These are phyloP conservation scores for Calonectria multiphialidica DNA, from an alignment of 2,329 filamentous ascomycete species.

Conservation along the genomic window DNA sequence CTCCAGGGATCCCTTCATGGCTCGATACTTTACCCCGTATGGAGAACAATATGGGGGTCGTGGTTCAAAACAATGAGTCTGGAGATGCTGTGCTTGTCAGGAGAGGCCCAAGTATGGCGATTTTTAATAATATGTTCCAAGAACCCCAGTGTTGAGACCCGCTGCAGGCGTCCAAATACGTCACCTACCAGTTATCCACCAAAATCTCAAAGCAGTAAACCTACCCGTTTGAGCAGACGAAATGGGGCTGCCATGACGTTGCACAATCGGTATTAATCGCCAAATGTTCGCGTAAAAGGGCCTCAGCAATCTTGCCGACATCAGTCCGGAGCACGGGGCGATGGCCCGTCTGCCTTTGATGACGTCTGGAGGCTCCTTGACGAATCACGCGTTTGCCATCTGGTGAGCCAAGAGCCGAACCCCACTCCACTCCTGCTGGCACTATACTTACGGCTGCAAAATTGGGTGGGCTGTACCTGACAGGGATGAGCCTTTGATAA, in stretches of 20 bases:
- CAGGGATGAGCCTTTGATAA: background rate
- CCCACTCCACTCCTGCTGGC: background rate
- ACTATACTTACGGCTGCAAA: background rate
- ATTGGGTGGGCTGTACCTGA: background rate
- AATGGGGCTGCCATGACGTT: slow-evolving; percentile 9
- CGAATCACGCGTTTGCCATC: background rate
- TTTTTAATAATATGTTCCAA: background rate
- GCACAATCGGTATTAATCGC: background rate
- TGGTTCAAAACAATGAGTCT: background rate
- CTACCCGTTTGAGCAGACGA: background rate
- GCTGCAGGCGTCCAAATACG: background rate
- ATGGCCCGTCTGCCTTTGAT: background rate
- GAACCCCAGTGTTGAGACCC: background rate
- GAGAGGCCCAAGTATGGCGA: background rate
- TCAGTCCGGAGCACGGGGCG: background rate
- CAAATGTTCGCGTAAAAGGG: background rate
- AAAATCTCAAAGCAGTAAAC: background rate
- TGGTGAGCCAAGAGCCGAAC: background rate
- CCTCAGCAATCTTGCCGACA: slow-evolving; percentile 4
- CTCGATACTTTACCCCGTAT: background rate
- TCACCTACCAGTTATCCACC: background rate
- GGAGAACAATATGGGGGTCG: background rate
- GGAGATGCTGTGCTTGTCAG: no score
- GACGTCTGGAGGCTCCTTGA: background rate
- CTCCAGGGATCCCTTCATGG: background rate